These are phyloP conservation scores for Talaromyces wortmannii DNA, from an alignment of 495 filamentous ascomycete species.

Conservation along the genomic window DNA sequence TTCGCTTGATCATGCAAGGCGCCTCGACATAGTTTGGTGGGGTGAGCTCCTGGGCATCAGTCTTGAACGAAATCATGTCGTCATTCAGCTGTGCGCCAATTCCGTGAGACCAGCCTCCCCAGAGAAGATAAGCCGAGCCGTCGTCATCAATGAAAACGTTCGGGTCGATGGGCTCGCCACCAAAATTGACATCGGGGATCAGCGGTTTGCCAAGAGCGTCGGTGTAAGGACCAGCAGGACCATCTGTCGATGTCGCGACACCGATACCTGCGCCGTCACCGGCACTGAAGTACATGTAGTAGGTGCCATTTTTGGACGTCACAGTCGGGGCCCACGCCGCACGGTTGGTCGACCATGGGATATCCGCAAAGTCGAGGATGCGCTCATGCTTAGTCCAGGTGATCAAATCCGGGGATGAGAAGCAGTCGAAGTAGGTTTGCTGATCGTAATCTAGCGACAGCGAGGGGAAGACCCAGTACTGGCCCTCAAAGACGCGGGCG, in stretches of 20 bases:
- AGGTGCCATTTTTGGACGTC: constrained; percentile 24
- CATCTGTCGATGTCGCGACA: constrained; percentile 26
- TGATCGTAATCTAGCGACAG: constrained; percentile 27
- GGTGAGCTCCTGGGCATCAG: constrained; percentile 27
- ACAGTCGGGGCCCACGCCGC: constrained; percentile 42
- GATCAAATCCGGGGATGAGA: constrained; percentile 36
- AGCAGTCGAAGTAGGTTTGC: constrained; percentile 41
- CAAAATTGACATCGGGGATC: constrained; percentile 29
- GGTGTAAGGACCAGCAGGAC: constrained; percentile 32
- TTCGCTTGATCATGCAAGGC: constrained; percentile 36
- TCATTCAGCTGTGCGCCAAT: constrained; percentile 34
- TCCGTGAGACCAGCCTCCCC: constrained; percentile 36
- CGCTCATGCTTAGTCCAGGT: constrained; percentile 34
- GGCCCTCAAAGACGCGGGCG: constrained; percentile 28
- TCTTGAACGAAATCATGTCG: constrained; percentile 36
- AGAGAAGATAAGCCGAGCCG: constrained; percentile 37
- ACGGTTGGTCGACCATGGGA: constrained; percentile 32
- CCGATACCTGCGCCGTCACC: constrained; percentile 42
- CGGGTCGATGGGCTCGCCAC: constrained; percentile 37
- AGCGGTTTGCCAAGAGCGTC: constrained; percentile 36
- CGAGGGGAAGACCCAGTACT: constrained; percentile 41
- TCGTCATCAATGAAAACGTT: constrained; percentile 39
- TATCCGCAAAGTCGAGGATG: constrained; percentile 25
- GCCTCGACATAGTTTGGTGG: constrained; percentile 36
- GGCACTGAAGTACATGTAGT: constrained; percentile 41